phyloP scores from a whole-genome alignment of 148 eudicot species.

The Camellia lanceoleosa region DNA sequence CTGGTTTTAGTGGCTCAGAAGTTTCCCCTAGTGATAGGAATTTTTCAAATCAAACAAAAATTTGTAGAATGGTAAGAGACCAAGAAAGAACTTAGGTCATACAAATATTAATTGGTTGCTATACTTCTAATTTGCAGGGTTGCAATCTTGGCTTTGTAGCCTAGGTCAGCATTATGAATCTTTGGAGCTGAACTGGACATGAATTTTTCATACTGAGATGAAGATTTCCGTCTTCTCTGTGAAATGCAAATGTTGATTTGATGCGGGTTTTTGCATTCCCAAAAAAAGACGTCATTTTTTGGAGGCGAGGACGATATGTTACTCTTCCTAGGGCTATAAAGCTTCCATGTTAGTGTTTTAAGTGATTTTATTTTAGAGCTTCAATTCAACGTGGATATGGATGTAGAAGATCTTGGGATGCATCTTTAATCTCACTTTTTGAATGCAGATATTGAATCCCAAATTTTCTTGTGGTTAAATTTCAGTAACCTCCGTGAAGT shows the following conservation, averaged over 20 bases:
- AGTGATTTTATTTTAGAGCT: too few species aligned
- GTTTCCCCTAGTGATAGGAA: too few species aligned
- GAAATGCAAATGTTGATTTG: too few species aligned
- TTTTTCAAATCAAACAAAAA: not conserved
- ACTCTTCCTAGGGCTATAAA: too few species aligned
- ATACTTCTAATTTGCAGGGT: not conserved
- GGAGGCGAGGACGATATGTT: not conserved
- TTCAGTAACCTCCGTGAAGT: too few species aligned
- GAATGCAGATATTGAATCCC: not conserved
- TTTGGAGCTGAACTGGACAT: not conserved
- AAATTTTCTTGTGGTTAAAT: too few species aligned
- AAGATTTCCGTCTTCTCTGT: too few species aligned
- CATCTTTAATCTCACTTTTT: not conserved
- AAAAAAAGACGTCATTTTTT: not conserved
- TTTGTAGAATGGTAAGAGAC: not conserved
- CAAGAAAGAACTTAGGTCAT: not conserved
- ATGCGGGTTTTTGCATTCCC: not conserved
- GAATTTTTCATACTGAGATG: not conserved
- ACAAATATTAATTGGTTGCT: not conserved
- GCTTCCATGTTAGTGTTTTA: too few species aligned
- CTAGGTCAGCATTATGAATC: not conserved
- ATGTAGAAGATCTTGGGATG: not conserved
- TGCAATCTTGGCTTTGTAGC: not conserved
- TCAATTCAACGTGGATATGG: not conserved
- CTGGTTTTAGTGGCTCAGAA: not conserved